These are phyloP conservation scores for Blastobotrys capitulatus DNA, from an alignment of 1,139 yeast genomes.

Conservation along the genomic window DNA sequence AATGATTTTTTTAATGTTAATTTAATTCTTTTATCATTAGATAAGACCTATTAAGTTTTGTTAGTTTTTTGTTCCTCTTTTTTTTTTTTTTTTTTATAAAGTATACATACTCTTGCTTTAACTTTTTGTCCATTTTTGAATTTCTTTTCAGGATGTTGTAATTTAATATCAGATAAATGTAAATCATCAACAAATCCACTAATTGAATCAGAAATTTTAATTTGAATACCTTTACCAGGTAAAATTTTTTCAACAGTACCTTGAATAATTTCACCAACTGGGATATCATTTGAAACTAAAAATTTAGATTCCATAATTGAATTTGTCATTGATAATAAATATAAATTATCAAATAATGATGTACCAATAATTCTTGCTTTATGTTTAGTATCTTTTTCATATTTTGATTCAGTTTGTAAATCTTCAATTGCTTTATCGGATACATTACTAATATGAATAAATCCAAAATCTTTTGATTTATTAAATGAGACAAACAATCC, in stretches of 20 bases:
- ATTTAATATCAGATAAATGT: constrained; percentile 79
- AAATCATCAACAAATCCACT: constrained; percentile 68
- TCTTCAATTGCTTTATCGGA: constrained; percentile 46
- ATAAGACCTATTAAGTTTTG: constrained; percentile 28
- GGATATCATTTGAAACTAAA: constrained; percentile 64
- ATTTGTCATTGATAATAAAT: constrained; percentile 64
- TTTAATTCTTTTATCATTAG: constrained; percentile 42
- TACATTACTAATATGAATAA: constrained; percentile 58
- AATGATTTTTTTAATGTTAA: constrained; percentile 81
- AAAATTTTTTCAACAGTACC: constrained; percentile 60
- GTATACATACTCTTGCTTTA: constrained; percentile 52
- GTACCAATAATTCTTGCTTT: constrained; percentile 73
- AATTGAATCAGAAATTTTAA: constrained; percentile 60
- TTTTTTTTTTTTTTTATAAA: constrained; percentile 6
- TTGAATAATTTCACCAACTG: constrained; percentile 59
- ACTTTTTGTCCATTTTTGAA: constrained; percentile 79
- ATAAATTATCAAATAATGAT: constrained; percentile 59
- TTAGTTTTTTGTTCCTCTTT: constrained; percentile 1
- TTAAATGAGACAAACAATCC: constrained; percentile 39
- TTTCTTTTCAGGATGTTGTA: constrained; percentile 87
- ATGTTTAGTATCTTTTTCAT: constrained; percentile 59
- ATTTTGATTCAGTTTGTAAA: constrained; percentile 35
- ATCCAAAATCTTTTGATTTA: constrained; percentile 12
- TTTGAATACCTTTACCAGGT: constrained; percentile 63
- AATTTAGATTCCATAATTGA: constrained; percentile 57